Base-by-base conservation (phyloP, 2,329 filamentous ascomycete species). In the Phoma sp. region DNA sequence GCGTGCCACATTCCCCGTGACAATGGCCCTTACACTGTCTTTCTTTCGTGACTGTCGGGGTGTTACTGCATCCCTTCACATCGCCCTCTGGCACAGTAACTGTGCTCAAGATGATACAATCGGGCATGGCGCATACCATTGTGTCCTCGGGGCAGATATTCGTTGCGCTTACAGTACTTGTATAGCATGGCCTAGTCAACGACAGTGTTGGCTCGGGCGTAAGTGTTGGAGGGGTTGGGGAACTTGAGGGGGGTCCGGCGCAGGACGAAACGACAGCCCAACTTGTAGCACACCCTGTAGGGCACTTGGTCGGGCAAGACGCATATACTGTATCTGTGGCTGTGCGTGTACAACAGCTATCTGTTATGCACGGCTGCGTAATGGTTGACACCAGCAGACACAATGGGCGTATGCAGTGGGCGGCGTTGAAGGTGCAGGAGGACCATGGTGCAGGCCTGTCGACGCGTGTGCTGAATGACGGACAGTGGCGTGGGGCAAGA, bases 261-360 rank as follows among this genome's bases (percentile, higher is more conserved):
- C 32, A 55, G 29, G 52, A 41, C 10, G 37, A 15, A 17, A 48
- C 57, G 17, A 58, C 43, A 10, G 46, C 51, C 57, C 63, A 68
- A 7, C 52, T 58, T 24, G 55, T 59, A 4, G 57, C 63, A 46
- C 65, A 68, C 10, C 54, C 64, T 8, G 54, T 55, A 5, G 57
- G 57, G 44, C 60, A 61, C 22, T 38, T 40, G 3, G 43, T 60
- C 32, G 50, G 48, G 43, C 65, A 68, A 10, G 38, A 36, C 19
- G 51, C 53, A 43, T 55, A 64, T 21, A 55, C 49, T 15, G 60
- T 62, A 25, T 64, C 60, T 3, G 58, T 63, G 2, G 55, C 57
- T 15, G 60, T 61, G 22, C 58, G 39, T 8, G 56, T 62, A 33
- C 58, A 63, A 35, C 59, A 63, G 4, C 19, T 22, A 49, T 63